Percentiles rank a stretch among this genome's conserved stretches.
Conservation (phyloP, 129 eudicot genomes). For the Saposhnikovia divaricata region DNA sequence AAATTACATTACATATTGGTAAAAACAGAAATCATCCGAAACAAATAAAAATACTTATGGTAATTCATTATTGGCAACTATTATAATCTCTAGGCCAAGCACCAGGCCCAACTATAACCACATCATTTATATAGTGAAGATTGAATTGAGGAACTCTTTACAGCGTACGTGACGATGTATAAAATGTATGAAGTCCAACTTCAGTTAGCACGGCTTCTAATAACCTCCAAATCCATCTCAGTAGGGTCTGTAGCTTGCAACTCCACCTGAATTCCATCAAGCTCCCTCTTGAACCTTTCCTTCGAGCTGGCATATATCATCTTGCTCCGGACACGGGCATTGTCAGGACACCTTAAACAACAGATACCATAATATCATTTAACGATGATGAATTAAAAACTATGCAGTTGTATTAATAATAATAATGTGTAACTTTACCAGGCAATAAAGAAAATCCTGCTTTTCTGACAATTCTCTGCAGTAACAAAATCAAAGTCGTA, state of each 20-base stretch:
- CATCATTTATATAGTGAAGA: background rate
- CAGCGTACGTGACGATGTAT: background rate
- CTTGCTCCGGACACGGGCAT: conserved; percentile 55
- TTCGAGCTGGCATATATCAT: conserved; percentile 69
- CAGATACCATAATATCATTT: background rate
- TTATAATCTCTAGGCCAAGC: background rate
- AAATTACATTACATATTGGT: background rate
- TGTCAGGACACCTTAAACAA: conserved; percentile 49
- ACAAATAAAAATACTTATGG: background rate
- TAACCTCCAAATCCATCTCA: conserved; percentile 68
- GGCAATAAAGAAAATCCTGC: conserved; percentile 62
- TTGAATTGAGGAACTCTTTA: conserved; percentile 11
- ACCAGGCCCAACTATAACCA: conserved; percentile 7
- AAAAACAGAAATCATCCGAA: background rate
- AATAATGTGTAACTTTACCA: conserved; percentile 29
- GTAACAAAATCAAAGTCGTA: conserved; percentile 67
- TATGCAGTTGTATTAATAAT: too few relatives aligned
- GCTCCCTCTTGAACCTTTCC: conserved; percentile 84
- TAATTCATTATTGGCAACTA: background rate
- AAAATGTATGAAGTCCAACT: background rate
- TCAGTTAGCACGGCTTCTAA: conserved; percentile 34
- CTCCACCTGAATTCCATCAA: conserved; percentile 77
- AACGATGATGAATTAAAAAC: background rate
- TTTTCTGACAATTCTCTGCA: conserved; percentile 57
- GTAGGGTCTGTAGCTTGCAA: conserved; percentile 78